Evolutionary conservation across 805 yeast species (phyloP), one percentile per base, ranked within the genome.

Genomic region (Wickerhamiella australiensis): DNA sequence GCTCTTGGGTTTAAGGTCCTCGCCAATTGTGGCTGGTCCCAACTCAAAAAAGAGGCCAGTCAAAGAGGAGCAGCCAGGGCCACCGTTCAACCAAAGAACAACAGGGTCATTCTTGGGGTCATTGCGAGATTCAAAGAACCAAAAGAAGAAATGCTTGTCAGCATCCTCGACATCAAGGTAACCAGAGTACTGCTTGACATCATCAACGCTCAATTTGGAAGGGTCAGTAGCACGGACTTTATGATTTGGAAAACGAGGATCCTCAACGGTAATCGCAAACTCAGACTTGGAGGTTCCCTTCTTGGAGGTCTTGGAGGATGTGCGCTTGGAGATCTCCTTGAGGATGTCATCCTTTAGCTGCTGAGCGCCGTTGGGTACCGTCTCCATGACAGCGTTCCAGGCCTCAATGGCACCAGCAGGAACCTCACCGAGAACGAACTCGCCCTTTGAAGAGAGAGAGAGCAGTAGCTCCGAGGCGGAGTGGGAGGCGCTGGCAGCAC

Each of bases 11-110:
- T 84, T 68, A 49, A 78, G 66, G 51, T 81, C 76, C 57, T 78
- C 79, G 63, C 77, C 77, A 54, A 90, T 80, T 13, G 83, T 73
- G 1, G 95, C 76, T 8, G 97, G 95, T 23, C 98, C 97, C 58
- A 88, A 73, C 67, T 92, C 97, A 59, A 90, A 88, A 64, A 90
- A 82, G 56, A 90, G 73, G 15, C 97, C 97, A 18, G 95, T 85
- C 63, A 86, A 68, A 1, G 95, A 85, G 1, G 95, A 85, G 66
- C 96, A 88, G n/a, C 96, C 96, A 46, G 96, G 96, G 13, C 96
- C 96, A 54, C 96, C 96, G 64, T 90, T 88, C 60, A 90, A 72
- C 96, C 95, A 86, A 60, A 87, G 71, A 47, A 87, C 75, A 36
- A 87, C 73, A 2, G 96, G 96, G 68, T 87, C 96, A 53, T 74